Conservation (phyloP, 2,329 filamentous ascomycete genomes). For the Fusarium camptoceras region DNA sequence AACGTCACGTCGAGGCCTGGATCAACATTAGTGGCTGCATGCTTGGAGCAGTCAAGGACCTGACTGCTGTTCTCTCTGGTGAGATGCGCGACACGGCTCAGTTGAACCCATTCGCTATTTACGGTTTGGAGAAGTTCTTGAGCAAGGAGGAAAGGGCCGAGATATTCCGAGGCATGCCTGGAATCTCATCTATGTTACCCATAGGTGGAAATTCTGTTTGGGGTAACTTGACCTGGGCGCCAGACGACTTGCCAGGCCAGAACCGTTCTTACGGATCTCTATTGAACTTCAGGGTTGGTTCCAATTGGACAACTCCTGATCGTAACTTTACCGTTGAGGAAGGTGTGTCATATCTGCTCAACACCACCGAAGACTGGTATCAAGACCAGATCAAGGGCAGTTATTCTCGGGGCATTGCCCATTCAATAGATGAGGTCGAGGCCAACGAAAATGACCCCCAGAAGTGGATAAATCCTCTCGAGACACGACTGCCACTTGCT, state of each 20-base stretch:
- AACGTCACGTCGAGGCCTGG: slow-evolving; percentile 90
- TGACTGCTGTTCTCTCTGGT: slow-evolving; percentile 90
- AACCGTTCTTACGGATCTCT: slow-evolving; percentile 81
- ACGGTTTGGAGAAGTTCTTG: slow-evolving; percentile 95
- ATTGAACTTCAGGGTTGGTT: slow-evolving; percentile 80
- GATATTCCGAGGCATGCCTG: slow-evolving; percentile 96
- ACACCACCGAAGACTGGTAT: slow-evolving; percentile 89
- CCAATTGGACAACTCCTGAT: slow-evolving; percentile 72
- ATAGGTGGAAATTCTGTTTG: slow-evolving; percentile 95
- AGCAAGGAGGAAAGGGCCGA: slow-evolving; percentile 91
- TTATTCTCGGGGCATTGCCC: slow-evolving; percentile 91
- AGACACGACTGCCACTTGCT: slow-evolving; percentile 86
- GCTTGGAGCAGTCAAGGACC: slow-evolving; percentile 91
- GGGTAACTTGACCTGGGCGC: slow-evolving; percentile 88
- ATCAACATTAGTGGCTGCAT: slow-evolving; percentile 99
- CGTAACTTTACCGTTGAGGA: slow-evolving; percentile 84
- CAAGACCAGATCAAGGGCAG: slow-evolving; percentile 74
- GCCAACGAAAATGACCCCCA: slow-evolving; percentile 78
- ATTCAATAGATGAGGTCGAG: slow-evolving; percentile 82
- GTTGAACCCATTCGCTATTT: slow-evolving; percentile 95
- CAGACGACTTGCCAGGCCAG: slow-evolving; percentile 84
- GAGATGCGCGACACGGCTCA: slow-evolving; percentile 99
- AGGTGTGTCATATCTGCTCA: slow-evolving; percentile 81
- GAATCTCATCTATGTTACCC: slow-evolving; percentile 95
- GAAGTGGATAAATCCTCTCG: slow-evolving; percentile 96